Conservation (phyloP, 2,329 filamentous ascomycete species). For the Sordariomycetes sp. region DNA sequence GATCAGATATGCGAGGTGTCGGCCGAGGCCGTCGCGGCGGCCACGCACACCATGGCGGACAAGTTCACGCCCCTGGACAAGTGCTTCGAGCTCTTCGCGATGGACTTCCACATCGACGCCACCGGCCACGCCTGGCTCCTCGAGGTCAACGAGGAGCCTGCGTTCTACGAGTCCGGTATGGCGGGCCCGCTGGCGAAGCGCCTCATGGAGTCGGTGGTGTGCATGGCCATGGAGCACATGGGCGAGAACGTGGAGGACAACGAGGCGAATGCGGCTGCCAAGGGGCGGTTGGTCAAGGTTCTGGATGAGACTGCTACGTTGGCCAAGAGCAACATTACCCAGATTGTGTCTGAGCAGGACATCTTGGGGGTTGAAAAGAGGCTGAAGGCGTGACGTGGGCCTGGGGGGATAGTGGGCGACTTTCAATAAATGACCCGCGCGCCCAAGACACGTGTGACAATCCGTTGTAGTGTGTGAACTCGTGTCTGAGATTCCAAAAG, state of each 20-base stretch:
- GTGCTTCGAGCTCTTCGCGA: conserved; percentile 22
- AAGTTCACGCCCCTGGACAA: conserved; percentile 21
- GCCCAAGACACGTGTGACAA: too few relatives aligned
- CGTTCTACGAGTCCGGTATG: conserved; percentile 19
- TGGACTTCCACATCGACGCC: conserved; percentile 20
- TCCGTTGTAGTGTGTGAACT: too few relatives aligned
- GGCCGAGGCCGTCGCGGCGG: conserved; percentile 18
- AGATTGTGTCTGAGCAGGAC: conserved; percentile 11
- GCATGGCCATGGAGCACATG: conserved; percentile 20
- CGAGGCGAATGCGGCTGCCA: conserved; percentile 6
- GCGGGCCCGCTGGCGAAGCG: conserved; percentile 18
- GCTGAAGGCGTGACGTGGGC: too few relatives aligned
- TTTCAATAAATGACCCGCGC: too few relatives aligned
- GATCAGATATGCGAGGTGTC: conserved; percentile 19
- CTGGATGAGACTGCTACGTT: conserved; percentile 14
- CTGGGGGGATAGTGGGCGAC: too few relatives aligned
- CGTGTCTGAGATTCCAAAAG: too few relatives aligned
- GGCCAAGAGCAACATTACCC: conserved; percentile 15
- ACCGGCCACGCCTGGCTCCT: conserved; percentile 18
- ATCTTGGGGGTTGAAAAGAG: not conserved
- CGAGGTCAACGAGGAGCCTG: conserved; percentile 23
- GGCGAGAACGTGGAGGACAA: conserved; percentile 7
- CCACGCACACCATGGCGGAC: conserved; percentile 22
- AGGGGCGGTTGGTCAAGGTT: conserved; percentile 12
- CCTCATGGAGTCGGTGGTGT: conserved; percentile 21